Evolutionary conservation across 78 protist genomes (phyloP), one percentile per base, ranked within the genome.

Genomic region (Corallochytrium limacisporum): DNA sequence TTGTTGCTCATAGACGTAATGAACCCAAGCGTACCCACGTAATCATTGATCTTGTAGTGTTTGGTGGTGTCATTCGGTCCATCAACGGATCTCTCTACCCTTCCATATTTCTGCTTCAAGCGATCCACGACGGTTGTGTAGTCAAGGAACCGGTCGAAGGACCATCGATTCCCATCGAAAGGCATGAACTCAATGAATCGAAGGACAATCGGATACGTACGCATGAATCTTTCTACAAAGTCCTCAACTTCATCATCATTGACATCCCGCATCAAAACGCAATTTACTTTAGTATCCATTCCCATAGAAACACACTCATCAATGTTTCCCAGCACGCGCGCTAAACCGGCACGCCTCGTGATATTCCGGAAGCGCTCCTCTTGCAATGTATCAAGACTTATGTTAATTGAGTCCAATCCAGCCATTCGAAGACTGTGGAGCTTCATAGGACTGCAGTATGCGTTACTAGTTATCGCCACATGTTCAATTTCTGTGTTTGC

Each of bases 141-240:
- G 8, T 84, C 44, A 12, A 88, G 76, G 47, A 88, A 24, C 55
- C 75, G 72, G 15, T 43, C n/a, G 49, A 65, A 71, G 32, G 40
- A 62, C 94, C 94, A 88, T 3, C 36, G 29, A 53, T 88, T 88
- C 28, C 86, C 89, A 39, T 72, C 86, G 43, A 88, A 88, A 18
- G 94, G 94, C 94, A 88, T 88, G 71, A 79, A 84, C 51, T 88
- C 94, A 38, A 88, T 88, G 63, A 88, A 88, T 10, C 94, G 84
- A 10, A 81, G 65, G n/a, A 77, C 91, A 22, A 88, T 24, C n/a
- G 44, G 54, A 24, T 53, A 49, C 18, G 48, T 57, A 38, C 38
- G 42, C 26, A 91, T 70, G 65, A 81, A 57, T 16, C n/a, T n/a
- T 4, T 48, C 78, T 7, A 81, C 89, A 55, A 88, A 84, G 55